phyloP scores from a whole-genome alignment of 2,329 filamentous ascomycete genomes.

The Tolypocladium album region DNA sequence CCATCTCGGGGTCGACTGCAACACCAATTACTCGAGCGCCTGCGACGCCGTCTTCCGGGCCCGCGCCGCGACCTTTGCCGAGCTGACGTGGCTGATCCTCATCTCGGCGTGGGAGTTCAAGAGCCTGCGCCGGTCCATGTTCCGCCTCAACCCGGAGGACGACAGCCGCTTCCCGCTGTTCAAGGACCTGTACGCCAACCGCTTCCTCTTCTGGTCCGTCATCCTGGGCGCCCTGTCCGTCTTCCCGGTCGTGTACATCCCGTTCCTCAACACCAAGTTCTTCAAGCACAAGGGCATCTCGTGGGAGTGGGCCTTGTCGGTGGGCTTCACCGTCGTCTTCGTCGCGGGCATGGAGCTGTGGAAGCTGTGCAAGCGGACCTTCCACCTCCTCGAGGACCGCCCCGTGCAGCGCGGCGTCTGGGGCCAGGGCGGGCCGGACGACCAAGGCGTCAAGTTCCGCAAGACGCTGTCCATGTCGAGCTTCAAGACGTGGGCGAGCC shows the following conservation, averaged over 20 bases:
- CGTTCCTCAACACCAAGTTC: slow-evolving; percentile 55
- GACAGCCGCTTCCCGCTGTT: slow-evolving; percentile 41
- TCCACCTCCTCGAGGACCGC: slow-evolving; percentile 39
- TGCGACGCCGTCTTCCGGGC: slow-evolving; percentile 58
- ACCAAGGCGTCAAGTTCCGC: slow-evolving; percentile 31
- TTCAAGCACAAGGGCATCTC: slow-evolving; percentile 62
- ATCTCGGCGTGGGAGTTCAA: slow-evolving; percentile 73
- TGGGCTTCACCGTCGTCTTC: slow-evolving; percentile 53
- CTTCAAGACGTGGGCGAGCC: slow-evolving; percentile 35
- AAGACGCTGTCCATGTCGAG: slow-evolving; percentile 42
- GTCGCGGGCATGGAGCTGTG: slow-evolving; percentile 59
- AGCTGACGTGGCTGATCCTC: slow-evolving; percentile 63
- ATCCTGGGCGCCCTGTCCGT: slow-evolving; percentile 49
- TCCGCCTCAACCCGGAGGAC: slow-evolving; percentile 50
- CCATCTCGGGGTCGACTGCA: slow-evolving; percentile 51
- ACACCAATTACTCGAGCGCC: slow-evolving; percentile 41
- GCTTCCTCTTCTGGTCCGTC: slow-evolving; percentile 60
- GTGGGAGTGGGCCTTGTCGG: slow-evolving; percentile 66
- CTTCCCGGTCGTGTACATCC: slow-evolving; percentile 63
- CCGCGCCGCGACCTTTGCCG: slow-evolving; percentile 62
- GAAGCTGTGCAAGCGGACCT: slow-evolving; percentile 57
- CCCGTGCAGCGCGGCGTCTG: slow-evolving; percentile 39
- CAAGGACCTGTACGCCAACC: slow-evolving; percentile 57
- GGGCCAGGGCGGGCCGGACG: slow-evolving; percentile 40
- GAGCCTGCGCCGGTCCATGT: slow-evolving; percentile 60